Conservation (phyloP, 371 early-diverging fungal species). For the Mortierella sp. region DNA sequence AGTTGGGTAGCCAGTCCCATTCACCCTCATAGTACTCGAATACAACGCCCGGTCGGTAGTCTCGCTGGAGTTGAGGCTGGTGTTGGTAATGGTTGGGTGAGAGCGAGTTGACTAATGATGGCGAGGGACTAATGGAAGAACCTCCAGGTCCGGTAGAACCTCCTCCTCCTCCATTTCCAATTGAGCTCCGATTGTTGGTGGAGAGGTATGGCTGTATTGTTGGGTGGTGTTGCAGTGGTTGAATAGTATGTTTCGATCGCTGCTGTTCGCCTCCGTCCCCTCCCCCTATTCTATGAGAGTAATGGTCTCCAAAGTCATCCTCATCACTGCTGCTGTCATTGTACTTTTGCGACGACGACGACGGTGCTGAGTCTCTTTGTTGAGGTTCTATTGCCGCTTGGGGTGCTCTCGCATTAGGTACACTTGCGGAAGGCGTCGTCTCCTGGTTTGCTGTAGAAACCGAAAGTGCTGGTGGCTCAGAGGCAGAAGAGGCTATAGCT, state of each 20-base stretch:
- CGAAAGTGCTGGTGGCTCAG: background rate
- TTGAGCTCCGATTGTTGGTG: background rate
- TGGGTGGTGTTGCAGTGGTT: constrained; percentile 36
- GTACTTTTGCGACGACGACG: background rate
- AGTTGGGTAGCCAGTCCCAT: constrained; percentile 59
- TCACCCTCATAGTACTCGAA: constrained; percentile 58
- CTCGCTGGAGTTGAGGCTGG: constrained; percentile 32
- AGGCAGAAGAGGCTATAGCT: background rate
- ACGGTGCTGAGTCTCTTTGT: background rate
- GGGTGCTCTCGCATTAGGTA: background rate
- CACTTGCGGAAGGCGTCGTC: background rate
- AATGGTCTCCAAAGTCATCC: background rate
- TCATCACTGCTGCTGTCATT: background rate
- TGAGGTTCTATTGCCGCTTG: background rate
- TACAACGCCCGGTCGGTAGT: constrained; percentile 50
- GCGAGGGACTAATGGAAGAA: background rate
- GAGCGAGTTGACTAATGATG: background rate
- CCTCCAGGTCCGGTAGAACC: background rate
- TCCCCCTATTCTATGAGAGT: background rate
- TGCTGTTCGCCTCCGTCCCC: background rate
- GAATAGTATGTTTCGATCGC: background rate
- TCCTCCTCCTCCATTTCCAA: background rate
- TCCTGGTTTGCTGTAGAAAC: background rate
- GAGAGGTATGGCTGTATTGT: constrained; percentile 30
- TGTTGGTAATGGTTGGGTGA: constrained; percentile 10